A percentile compares a stretch with the other conserved stretches of the same genome.
Conservation (phyloP, 345 rosid species). For the Citrus mangshanensis region DNA sequence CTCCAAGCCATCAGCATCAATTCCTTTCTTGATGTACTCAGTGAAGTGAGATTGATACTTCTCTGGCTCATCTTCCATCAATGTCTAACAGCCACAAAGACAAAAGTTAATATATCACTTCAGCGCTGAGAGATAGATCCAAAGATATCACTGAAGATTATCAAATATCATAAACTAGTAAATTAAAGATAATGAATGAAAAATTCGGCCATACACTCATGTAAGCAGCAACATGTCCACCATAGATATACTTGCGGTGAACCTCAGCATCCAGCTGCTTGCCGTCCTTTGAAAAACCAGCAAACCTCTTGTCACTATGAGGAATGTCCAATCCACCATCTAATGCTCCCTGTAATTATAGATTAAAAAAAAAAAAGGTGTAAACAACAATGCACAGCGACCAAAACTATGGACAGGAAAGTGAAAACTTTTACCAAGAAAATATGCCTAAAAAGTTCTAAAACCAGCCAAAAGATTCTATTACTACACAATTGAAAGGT, state of each 20-base stretch:
- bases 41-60: slow-evolving; percentile 66
- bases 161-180: neutral
- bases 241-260: slow-evolving; percentile 75
- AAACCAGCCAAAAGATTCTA: neutral
- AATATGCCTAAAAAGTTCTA: neutral
- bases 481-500: neutral
- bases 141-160: neutral
- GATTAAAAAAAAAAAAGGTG: neutral
- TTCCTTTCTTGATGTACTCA: slow-evolving; percentile 51
- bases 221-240: slow-evolving; percentile 82
- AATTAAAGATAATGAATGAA: neutral
- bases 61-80: slow-evolving; percentile 66
- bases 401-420: neutral
- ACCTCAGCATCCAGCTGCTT: slow-evolving; percentile 80
- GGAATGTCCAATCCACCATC: slow-evolving; percentile 93
- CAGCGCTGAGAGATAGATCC: neutral
- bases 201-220: slow-evolving; percentile 49
- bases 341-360: slow-evolving; percentile 61
- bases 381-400: neutral
- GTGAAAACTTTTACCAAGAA: neutral
- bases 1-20: slow-evolving; percentile 56
- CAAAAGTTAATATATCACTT: neutral
- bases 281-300: slow-evolving; percentile 67
- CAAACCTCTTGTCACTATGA: slow-evolving; percentile 86
- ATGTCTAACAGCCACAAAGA: slow-evolving; percentile 27